phyloP scores from a whole-genome alignment of 305 asterid species.

The Fraxinus sp. region DNA sequence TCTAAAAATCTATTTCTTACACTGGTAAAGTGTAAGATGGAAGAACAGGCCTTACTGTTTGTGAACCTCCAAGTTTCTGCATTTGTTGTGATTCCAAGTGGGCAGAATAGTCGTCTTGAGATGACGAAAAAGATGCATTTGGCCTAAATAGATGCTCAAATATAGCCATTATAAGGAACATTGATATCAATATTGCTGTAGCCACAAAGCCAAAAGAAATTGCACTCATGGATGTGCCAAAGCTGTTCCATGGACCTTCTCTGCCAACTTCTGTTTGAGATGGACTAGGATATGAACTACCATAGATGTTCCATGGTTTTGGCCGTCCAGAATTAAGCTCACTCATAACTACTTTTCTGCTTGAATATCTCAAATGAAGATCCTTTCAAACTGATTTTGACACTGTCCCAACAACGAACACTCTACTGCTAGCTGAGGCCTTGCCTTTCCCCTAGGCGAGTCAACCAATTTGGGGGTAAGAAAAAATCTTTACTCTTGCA shows the following conservation, averaged over 20 bases:
- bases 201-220: constrained; percentile 87
- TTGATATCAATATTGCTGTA: constrained; percentile 77
- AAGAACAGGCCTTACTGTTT: constrained; percentile 27
- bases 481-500: background rate
- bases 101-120: constrained; percentile 27
- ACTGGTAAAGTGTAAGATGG: background rate
- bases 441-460: background rate
- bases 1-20: background rate
- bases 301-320: constrained; percentile 50
- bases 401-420: background rate
- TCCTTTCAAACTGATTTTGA: background rate
- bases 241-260: constrained; percentile 56
- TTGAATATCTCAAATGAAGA: background rate
- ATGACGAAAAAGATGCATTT: constrained; percentile 25
- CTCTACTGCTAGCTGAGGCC: background rate
- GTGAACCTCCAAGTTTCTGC: constrained; percentile 40
- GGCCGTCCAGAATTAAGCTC: constrained; percentile 46
- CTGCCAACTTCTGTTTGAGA: constrained; percentile 38
- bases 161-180: constrained; percentile 87
- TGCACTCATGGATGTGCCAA: constrained; percentile 78
- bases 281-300: constrained; percentile 24
- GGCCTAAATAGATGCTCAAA: constrained; percentile 84
- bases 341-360: constrained; percentile 36
- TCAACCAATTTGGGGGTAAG: background rate
- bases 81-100: constrained; percentile 30